Percentiles rank a stretch among this genome's conserved stretches.
Conservation (phyloP, 2,329 filamentous ascomycete genomes). For the Verticillium isaacii region DNA sequence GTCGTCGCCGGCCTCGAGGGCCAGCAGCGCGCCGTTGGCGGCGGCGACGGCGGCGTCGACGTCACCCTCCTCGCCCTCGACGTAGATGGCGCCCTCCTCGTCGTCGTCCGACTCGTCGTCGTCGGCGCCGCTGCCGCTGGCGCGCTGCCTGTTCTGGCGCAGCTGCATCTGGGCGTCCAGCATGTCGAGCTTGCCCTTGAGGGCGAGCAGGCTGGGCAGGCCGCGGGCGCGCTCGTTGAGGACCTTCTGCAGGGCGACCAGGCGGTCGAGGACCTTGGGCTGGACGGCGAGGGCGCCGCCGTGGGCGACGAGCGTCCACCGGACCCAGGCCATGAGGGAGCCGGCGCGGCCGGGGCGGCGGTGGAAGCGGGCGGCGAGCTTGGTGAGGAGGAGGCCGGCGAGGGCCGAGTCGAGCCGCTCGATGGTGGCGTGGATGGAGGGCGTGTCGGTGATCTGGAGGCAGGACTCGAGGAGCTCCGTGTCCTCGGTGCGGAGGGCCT, state of each 20-base stretch:
- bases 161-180: conserved; percentile 84
- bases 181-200: conserved; percentile 96
- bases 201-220: conserved; percentile 72
- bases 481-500: conserved; percentile 91
- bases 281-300: conserved; percentile 86
- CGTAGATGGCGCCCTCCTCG: conserved; percentile 72
- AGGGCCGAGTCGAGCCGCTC: conserved; percentile 83
- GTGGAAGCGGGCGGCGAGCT: conserved; percentile 82
- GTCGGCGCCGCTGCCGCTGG: conserved; percentile 19
- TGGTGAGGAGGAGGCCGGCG: conserved; percentile 72
- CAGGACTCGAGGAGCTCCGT: conserved; percentile 85
- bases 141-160: conserved; percentile 62
- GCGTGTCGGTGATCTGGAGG: conserved; percentile 71
- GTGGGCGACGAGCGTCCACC: conserved; percentile 89
- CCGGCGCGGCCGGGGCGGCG: conserved; percentile 84
- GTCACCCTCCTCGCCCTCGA: conserved; percentile 70
- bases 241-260: conserved; percentile 78
- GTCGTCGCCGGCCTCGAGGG: background rate
- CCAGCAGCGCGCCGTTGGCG: background rate
- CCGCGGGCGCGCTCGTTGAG: conserved; percentile 81
- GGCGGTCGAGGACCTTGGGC: conserved; percentile 72
- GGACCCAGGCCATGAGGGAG: conserved; percentile 89
- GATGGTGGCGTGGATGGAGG: conserved; percentile 81
- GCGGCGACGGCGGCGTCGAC: conserved; percentile 21
- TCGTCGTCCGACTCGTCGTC: conserved; percentile 44